These are phyloP conservation scores for Talaromyces islandicus DNA, from an alignment of 2,329 filamentous ascomycete genomes.

Conservation along the genomic window DNA sequence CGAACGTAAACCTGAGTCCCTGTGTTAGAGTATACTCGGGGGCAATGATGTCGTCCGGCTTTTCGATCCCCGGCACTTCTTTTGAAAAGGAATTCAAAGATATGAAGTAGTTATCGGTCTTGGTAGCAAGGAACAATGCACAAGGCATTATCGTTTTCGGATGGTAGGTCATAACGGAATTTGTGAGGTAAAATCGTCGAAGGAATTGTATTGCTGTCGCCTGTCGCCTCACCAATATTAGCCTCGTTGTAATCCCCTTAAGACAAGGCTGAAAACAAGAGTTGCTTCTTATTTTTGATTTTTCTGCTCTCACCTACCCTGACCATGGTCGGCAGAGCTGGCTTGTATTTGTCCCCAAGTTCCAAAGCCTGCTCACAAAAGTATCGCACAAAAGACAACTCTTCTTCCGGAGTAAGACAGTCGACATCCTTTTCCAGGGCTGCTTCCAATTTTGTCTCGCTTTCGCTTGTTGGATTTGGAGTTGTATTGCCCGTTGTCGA, in stretches of 20 bases:
- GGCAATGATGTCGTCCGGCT: constrained; percentile 74
- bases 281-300: neutral
- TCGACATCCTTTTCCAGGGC: constrained; percentile 51
- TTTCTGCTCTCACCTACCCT: constrained; percentile 41
- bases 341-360: constrained; percentile 54
- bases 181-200: constrained; percentile 90
- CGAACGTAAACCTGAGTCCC: constrained; percentile 86
- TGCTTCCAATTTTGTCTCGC: constrained; percentile 24
- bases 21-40: constrained; percentile 92
- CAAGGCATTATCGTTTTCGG: constrained; percentile 84
- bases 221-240: constrained; percentile 25
- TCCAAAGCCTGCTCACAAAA: constrained; percentile 61
- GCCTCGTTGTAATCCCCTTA: neutral
- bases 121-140: constrained; percentile 86
- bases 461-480: constrained; percentile 25
- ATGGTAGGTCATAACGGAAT: constrained; percentile 94
- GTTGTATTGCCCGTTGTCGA: constrained; percentile 26
- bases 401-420: constrained; percentile 77
- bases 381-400: constrained; percentile 72
- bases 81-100: constrained; percentile 61
- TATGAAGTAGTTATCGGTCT: constrained; percentile 80
- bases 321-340: constrained; percentile 52
- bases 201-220: constrained; percentile 85
- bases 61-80: constrained; percentile 64
- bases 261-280: neutral